These are phyloP conservation scores for Sugiyamaella marilandica DNA, from an alignment of 805 yeast species.

Conservation along the genomic window DNA sequence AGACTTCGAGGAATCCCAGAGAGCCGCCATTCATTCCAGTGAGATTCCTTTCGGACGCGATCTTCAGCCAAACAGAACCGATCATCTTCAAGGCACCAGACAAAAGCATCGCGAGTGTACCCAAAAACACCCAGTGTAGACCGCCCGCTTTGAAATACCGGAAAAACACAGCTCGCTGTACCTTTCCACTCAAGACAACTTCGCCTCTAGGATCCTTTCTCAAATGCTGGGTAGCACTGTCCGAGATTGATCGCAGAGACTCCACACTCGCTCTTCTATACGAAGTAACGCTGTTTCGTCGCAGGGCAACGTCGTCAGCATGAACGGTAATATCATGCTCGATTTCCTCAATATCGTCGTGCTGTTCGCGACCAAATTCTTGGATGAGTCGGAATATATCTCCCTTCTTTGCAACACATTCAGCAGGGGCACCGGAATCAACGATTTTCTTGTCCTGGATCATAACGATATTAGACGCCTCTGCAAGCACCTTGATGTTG, in stretches of 20 bases:
- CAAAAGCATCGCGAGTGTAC: slow-evolving; percentile 44
- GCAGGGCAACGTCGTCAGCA: not conserved
- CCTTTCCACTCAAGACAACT: slow-evolving; percentile 76
- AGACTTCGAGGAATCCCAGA: slow-evolving; percentile 56
- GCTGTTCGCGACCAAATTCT: slow-evolving; percentile 56
- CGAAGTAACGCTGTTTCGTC: slow-evolving; percentile 12
- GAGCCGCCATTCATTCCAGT: slow-evolving; percentile 59
- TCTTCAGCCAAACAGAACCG: slow-evolving; percentile 75
- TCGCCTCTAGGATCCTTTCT: slow-evolving; percentile 36
- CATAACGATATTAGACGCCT: slow-evolving; percentile 63
- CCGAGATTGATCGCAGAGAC: slow-evolving; percentile 1
- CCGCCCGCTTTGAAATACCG: slow-evolving; percentile 78
- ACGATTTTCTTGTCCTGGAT: slow-evolving; percentile 42
- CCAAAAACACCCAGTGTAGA: slow-evolving; percentile 19
- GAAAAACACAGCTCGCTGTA: slow-evolving; percentile 65
- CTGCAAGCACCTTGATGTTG: slow-evolving; percentile 67
- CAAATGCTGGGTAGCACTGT: slow-evolving; percentile 9
- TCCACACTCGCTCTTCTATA: slow-evolving; percentile 11
- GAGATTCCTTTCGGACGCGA: slow-evolving; percentile 78
- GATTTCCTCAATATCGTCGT: slow-evolving; percentile 49
- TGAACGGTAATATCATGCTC: slow-evolving; percentile 27
- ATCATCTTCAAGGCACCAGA: slow-evolving; percentile 53
- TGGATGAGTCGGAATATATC: slow-evolving; percentile 44
- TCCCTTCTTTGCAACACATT: slow-evolving; percentile 50
- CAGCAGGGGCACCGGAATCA: slow-evolving; percentile 45